Evolutionary conservation across 257 asterid genomes (phyloP).

Genomic region (Thymus mandschuricus): DNA sequence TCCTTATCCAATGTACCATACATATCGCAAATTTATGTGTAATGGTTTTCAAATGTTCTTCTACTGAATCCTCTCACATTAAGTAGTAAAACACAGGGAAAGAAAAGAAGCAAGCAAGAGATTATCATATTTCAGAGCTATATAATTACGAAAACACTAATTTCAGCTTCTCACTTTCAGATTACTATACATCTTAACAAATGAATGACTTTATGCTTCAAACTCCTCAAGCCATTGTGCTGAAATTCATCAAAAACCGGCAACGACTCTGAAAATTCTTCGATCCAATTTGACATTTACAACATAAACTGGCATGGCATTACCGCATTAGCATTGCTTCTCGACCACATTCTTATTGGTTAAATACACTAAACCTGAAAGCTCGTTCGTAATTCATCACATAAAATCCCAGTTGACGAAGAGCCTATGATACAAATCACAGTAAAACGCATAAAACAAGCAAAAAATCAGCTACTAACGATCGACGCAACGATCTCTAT

Average conservation of each 20-base stretch:
- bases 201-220: neutral
- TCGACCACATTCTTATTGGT: neutral
- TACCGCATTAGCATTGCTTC: neutral
- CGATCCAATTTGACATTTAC: neutral
- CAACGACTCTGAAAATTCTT: slow-evolving; percentile 1
- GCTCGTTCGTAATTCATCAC: neutral
- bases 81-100: neutral
- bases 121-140: neutral
- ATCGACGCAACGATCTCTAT: neutral
- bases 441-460: neutral
- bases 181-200: neutral
- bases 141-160: neutral
- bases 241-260: neutral
- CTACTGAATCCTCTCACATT: neutral
- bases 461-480: neutral
- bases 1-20: neutral
- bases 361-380: neutral
- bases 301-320: neutral
- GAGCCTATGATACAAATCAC: neutral
- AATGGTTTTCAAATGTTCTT: neutral
- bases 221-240: neutral
- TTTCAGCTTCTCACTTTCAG: neutral
- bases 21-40: neutral
- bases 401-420: neutral
- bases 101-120: neutral